Percentiles rank a stretch among this genome's conserved stretches.
Evolutionary conservation across 352 stramenopile species (phyloP).

Genomic region (Globisporangium emineosum): DNA sequence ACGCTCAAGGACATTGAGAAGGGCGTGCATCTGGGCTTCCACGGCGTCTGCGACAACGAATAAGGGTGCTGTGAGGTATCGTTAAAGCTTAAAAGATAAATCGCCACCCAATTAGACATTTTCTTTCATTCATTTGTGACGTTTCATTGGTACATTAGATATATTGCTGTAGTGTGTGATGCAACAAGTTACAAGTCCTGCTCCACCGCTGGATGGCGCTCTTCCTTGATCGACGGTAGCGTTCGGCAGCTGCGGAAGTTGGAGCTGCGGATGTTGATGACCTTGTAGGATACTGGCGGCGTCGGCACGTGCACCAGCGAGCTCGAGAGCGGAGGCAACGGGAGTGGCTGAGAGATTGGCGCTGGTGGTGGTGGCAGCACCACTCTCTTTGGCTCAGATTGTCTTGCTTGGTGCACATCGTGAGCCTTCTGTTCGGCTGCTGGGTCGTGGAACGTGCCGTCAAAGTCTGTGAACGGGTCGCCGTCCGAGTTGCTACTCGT

Average conservation of each 20-base stretch:
- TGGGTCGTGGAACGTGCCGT: conserved; percentile 18
- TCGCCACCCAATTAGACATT: background rate
- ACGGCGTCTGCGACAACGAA: conserved; percentile 58
- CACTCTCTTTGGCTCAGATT: background rate
- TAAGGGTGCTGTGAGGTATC: conserved; percentile 13
- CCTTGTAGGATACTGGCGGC: conserved; percentile 28
- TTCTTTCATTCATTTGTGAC: background rate
- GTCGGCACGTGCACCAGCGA: conserved; percentile 3
- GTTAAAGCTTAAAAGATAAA: too few relatives aligned
- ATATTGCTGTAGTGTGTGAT: background rate
- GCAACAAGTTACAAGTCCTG: conserved; percentile 1
- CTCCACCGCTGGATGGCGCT: conserved; percentile 16
- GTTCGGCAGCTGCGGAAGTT: conserved; percentile 28
- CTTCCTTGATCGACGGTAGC: conserved; percentile 43
- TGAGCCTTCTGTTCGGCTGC: background rate
- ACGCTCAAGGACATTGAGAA: conserved; percentile 58
- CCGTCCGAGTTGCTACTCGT: conserved; percentile 13
- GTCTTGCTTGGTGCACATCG: background rate
- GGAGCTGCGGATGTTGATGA: conserved; percentile 56
- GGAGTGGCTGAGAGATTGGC: background rate
- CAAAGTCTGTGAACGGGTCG: conserved; percentile 20
- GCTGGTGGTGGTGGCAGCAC: background rate
- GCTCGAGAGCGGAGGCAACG: background rate
- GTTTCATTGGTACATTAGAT: conserved; percentile 5
- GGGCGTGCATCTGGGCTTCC: conserved; percentile 60